Base-by-base conservation (phyloP, 371 early-diverging fungal genomes). In the Dinochytrium kinnereticum region DNA sequence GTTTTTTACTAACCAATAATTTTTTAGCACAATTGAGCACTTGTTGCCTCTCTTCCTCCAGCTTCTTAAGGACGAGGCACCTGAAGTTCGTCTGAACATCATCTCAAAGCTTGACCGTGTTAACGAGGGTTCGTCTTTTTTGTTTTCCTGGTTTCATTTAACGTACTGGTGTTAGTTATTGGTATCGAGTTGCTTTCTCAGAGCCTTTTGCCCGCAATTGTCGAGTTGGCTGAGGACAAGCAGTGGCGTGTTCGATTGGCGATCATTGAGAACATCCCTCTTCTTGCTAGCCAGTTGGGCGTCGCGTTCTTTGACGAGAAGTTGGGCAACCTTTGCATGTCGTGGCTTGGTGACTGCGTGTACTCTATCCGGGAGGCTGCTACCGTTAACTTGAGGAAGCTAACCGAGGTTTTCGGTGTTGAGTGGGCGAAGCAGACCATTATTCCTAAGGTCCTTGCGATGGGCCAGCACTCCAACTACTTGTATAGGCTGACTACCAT, bases 211-310 rank as follows among this genome's bases (percentile, higher is more conserved):
- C 98, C 98, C 13, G 99, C 99, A 0, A 98, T 99, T 76, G 94
- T 98, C 33, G 97, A 97, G 77, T 87, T 99, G 51, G 96, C 98
- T 51, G 96, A 99, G 84, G 99, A 99, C 82, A 97, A 97, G 86
- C 97, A 97, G 79, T 99, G 99, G 99, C 94, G 99, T 51, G 97
- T 98, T 69, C 94, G 99, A 37, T 83, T 96, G 73, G 98, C 98
- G 1, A 98, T 99, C 74, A 97, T 99, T 80, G 97, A 97, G 80
- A 95, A 97, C 80, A 96, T 97, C 74, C 99, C 98, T 30, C 86
- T 98, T 66, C 89, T 99, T 71, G 96, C 98, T 3, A 91, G 89
- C 55, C 96, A 98, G 81, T 89, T 98, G 76, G 99, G 99, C 26
- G 91, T 93, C 26, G 91, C 89, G 51, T 97, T 99, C 86, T 98